These are phyloP conservation scores for Coemansia sp. DNA, from an alignment of 192 early-diverging fungal species.

Conservation along the genomic window DNA sequence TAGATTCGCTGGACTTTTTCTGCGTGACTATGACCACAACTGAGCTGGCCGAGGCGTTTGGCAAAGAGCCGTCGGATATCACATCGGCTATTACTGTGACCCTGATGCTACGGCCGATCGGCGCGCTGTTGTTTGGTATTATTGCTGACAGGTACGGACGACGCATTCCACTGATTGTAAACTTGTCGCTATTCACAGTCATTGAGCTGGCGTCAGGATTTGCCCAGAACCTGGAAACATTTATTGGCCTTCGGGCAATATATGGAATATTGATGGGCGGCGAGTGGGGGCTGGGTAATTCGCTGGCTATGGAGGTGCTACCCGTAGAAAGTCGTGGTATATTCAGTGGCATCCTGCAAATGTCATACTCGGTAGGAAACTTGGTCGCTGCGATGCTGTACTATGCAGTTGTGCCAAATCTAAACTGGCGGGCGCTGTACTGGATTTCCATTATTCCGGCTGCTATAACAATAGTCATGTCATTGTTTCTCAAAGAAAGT, in stretches of 20 bases:
- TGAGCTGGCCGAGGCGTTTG: constrained; percentile 58
- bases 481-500: constrained; percentile 65
- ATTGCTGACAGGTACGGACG: constrained; percentile 68
- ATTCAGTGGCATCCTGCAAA: constrained; percentile 73
- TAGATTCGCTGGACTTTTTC: constrained; percentile 73
- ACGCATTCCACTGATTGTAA: constrained; percentile 63
- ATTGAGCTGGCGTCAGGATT: constrained; percentile 68
- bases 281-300: constrained; percentile 69
- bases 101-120: constrained; percentile 67
- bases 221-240: constrained; percentile 57
- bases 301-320: constrained; percentile 69
- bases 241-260: constrained; percentile 58
- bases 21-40: constrained; percentile 58
- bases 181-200: constrained; percentile 61
- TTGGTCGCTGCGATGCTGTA: constrained; percentile 63
- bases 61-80: constrained; percentile 54
- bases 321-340: constrained; percentile 66
- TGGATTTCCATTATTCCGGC: constrained; percentile 64
- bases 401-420: constrained; percentile 53
- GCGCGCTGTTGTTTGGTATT: constrained; percentile 69
- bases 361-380: constrained; percentile 69
- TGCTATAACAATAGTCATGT: constrained; percentile 57
- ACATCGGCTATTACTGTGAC: constrained; percentile 67
- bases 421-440: constrained; percentile 69
- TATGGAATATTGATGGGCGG: constrained; percentile 70